phyloP scores from a whole-genome alignment of 225 moss, liverwort and hornwort genomes.

The Neckera pumila region DNA sequence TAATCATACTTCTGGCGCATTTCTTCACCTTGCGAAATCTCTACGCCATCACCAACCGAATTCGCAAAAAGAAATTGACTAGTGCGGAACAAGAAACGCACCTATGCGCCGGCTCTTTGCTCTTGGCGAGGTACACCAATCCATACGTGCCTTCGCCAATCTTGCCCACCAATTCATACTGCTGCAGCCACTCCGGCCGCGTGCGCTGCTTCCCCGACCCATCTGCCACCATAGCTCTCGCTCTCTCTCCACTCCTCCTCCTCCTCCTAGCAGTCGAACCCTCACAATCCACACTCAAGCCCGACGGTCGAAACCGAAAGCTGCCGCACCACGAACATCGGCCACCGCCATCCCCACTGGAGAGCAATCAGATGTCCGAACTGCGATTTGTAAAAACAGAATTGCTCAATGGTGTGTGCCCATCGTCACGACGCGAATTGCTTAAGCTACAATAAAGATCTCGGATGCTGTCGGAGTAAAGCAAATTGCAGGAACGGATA shows the following conservation, averaged over 20 bases:
- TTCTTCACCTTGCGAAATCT: background rate
- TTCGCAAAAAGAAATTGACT: background rate
- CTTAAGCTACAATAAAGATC: background rate
- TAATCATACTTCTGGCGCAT: background rate
- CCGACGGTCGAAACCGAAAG: background rate
- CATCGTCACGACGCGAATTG: background rate
- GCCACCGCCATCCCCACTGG: background rate
- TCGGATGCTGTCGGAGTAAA: background rate
- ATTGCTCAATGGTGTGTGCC: background rate
- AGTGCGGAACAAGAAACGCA: background rate
- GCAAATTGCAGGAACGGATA: background rate
- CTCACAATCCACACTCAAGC: background rate
- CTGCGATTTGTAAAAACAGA: background rate
- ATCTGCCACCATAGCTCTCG: conserved; percentile 78
- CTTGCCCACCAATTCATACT: conserved; percentile 94
- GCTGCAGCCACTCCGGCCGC: conserved; percentile 91
- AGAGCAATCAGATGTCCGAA: background rate
- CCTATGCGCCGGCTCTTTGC: conserved; percentile 68
- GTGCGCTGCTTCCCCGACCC: conserved; percentile 67
- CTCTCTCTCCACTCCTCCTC: background rate
- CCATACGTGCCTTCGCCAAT: conserved; percentile 99
- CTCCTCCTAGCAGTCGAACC: background rate
- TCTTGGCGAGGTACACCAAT: conserved; percentile 80
- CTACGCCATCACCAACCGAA: background rate
- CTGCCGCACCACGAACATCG: background rate